Percentiles rank a stretch among this genome's conserved stretches.
Evolutionary conservation across 192 early-diverging fungal genomes (phyloP).

Genomic region (Linnemannia elongata): DNA sequence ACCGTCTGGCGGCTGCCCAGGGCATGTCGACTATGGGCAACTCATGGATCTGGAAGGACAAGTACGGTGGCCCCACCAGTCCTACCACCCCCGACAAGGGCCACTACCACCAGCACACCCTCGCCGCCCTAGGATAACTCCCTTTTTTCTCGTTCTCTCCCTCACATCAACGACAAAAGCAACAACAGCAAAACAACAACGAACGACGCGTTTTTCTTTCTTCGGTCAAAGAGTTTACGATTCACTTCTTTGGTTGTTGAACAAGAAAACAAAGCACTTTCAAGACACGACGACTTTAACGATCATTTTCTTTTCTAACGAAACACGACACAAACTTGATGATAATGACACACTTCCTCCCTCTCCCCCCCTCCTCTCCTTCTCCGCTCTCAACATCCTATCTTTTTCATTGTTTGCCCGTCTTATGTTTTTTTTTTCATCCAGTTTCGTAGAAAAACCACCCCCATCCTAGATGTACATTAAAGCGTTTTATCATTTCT

Average conservation of each 20-base stretch:
- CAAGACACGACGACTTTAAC: neutral
- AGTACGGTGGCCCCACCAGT: slow-evolving; percentile 68
- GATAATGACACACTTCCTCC: neutral
- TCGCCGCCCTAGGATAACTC: slow-evolving; percentile 11
- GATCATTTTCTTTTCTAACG: neutral
- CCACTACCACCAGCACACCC: slow-evolving; percentile 5
- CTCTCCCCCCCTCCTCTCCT: neutral
- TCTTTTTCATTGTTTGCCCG: neutral
- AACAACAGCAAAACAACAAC: neutral
- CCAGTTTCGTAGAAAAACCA: neutral
- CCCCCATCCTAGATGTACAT: neutral
- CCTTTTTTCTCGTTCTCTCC: neutral
- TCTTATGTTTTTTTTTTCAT: neutral
- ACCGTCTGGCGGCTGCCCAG: slow-evolving; percentile 77
- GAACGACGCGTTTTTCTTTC: no score
- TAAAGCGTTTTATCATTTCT: neutral
- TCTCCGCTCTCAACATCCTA: neutral
- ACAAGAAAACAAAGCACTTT: neutral
- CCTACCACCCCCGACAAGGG: slow-evolving; percentile 19
- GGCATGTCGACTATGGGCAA: slow-evolving; percentile 80
- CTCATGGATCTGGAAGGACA: slow-evolving; percentile 87
- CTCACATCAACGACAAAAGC: neutral
- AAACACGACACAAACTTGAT: neutral
- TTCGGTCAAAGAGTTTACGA: no score
- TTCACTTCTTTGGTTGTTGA: neutral